These are phyloP conservation scores for Mucor velutinosus DNA, from an alignment of 371 early-diverging fungal genomes.

Conservation along the genomic window DNA sequence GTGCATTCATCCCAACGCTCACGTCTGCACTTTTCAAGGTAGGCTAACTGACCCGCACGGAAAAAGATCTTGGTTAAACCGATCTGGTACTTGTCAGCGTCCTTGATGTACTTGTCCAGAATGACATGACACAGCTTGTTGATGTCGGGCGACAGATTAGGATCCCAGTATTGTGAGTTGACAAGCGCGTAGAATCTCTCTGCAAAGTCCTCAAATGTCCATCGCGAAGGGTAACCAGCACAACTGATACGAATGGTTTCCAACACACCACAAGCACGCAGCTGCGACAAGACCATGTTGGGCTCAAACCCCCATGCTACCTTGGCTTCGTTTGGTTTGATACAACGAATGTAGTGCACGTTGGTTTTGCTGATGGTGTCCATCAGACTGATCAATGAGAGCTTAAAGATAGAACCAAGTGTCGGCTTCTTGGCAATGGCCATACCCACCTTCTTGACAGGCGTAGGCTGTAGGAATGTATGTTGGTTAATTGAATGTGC, in stretches of 20 bases:
- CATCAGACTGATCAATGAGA: constrained; percentile 90
- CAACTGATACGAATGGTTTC: constrained; percentile 99
- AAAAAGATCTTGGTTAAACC: constrained; percentile 99
- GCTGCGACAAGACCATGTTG: constrained; percentile 91
- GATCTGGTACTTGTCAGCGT: constrained; percentile 90
- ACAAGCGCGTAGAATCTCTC: constrained; percentile 89
- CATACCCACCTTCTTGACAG: constrained; percentile 45
- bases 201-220: constrained; percentile 92
- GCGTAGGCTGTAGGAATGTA: constrained; percentile 18
- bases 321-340: constrained; percentile 96
- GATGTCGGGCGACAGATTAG: constrained; percentile 51
- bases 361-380: constrained; percentile 91
- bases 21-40: constrained; percentile 85
- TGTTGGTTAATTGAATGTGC: background rate
- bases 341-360: constrained; percentile 97
- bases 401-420: constrained; percentile 85
- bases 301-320: constrained; percentile 89
- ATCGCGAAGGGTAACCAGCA: constrained; percentile 97
- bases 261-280: constrained; percentile 99
- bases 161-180: constrained; percentile 71
- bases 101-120: constrained; percentile 70
- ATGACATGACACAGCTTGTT: constrained; percentile 65
- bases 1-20: constrained; percentile 83
- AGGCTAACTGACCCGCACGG: constrained; percentile 96
- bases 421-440: constrained; percentile 77